These are phyloP conservation scores for Neofusicoccum cordaticola DNA, from an alignment of 2,329 filamentous ascomycete genomes.

Conservation along the genomic window DNA sequence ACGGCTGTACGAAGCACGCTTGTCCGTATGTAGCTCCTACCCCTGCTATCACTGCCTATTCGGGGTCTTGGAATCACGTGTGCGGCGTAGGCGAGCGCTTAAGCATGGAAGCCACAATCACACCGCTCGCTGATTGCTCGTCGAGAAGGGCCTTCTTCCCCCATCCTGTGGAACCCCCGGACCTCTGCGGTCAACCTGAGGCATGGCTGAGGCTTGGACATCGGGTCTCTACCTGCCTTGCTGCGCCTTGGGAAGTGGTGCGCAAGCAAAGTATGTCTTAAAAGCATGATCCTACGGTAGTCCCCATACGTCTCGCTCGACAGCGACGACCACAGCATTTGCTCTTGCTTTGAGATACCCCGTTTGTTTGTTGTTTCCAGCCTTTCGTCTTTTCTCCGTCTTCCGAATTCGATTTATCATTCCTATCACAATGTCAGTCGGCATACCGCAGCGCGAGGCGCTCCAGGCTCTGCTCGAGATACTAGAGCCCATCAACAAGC, in stretches of 20 bases:
- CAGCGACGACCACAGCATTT: neutral
- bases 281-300: neutral
- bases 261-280: neutral
- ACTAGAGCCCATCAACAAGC: neutral
- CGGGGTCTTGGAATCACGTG: neutral
- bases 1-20: neutral
- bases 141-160: neutral
- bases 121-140: neutral
- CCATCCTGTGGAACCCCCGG: neutral
- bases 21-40: neutral
- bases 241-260: neutral
- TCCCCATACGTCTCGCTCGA: neutral
- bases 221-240: neutral
- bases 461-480: neutral
- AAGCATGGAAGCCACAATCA: neutral
- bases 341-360: neutral
- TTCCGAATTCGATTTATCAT: neutral
- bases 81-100: slow-evolving; percentile 10
- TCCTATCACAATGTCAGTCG: neutral
- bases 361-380: neutral
- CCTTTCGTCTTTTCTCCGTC: neutral
- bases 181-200: neutral
- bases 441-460: neutral
- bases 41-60: neutral
- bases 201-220: neutral